phyloP scores from a whole-genome alignment of 1,284 basidiomycete genomes.

The Microbotryomycetes sp. region DNA sequence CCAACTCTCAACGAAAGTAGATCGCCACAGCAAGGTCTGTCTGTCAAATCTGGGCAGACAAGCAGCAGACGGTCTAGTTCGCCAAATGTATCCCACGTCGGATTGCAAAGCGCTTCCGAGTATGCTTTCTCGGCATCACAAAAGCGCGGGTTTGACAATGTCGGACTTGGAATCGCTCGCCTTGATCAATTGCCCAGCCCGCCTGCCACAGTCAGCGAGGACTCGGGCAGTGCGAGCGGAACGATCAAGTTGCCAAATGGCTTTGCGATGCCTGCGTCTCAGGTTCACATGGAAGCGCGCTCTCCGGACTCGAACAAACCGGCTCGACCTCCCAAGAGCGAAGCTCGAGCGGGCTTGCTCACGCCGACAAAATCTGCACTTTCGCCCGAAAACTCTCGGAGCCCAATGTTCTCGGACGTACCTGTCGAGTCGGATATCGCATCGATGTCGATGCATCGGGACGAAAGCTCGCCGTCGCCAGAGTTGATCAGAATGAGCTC shows the following conservation, averaged over 20 bases:
- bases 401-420: background rate
- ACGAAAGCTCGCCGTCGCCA: background rate
- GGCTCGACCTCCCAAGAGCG: background rate
- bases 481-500: background rate
- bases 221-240: background rate
- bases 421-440: background rate
- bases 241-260: background rate
- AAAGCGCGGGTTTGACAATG: background rate
- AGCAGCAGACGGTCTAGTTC: no score
- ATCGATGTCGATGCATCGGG: background rate
- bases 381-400: background rate
- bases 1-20: no score
- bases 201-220: background rate
- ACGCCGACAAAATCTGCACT: background rate
- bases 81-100: no score
- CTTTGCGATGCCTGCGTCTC: background rate
- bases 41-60: no score
- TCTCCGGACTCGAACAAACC: background rate
- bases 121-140: background rate
- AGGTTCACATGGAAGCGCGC: background rate
- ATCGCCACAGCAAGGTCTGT: no score
- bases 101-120: background rate
- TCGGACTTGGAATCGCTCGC: background rate
- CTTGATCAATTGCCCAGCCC: background rate
- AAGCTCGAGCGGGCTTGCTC: background rate